Percentiles rank a stretch among this genome's conserved stretches.
Evolutionary conservation across 179 eudicot species (phyloP).

Genomic region (Silene coronaria): DNA sequence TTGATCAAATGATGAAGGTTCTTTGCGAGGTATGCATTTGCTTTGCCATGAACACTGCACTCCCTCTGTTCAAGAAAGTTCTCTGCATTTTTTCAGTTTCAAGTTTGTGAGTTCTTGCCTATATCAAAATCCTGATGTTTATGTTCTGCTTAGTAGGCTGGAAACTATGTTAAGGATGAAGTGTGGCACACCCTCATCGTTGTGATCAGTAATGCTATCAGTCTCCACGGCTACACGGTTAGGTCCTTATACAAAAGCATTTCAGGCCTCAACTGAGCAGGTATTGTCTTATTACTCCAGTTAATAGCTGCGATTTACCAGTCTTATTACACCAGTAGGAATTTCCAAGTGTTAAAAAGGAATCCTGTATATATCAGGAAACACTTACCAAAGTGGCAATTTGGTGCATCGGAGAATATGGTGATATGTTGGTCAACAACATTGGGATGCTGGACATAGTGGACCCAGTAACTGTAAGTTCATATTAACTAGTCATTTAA

Average conservation of each 20-base stretch:
- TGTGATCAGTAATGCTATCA: conserved; percentile 80
- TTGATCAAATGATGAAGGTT: conserved; percentile 99
- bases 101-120: neutral
- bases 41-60: conserved; percentile 7
- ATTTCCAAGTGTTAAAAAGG: conserved; percentile 3
- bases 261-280: conserved; percentile 77
- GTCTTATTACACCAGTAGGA: conserved; percentile 4
- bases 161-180: conserved; percentile 85
- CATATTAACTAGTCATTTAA: conserved; percentile 7
- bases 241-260: conserved; percentile 64
- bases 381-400: conserved; percentile 88
- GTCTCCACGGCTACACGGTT: conserved; percentile 83
- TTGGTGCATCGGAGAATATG: conserved; percentile 99
- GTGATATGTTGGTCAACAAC: conserved; percentile 84
- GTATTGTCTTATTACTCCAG: conserved; percentile 30
- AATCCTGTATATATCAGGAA: conserved; percentile 44
- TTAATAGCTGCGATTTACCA: conserved; percentile 1
- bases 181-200: conserved; percentile 89
- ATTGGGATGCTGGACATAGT: conserved; percentile 78
- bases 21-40: conserved; percentile 69
- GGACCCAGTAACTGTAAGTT: conserved; percentile 90
- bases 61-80: neutral
- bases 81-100: neutral
- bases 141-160: conserved; percentile 64
- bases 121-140: conserved; percentile 30